phyloP scores from a whole-genome alignment of 192 early-diverging fungal species.

The Coemansia nantahalensis region DNA sequence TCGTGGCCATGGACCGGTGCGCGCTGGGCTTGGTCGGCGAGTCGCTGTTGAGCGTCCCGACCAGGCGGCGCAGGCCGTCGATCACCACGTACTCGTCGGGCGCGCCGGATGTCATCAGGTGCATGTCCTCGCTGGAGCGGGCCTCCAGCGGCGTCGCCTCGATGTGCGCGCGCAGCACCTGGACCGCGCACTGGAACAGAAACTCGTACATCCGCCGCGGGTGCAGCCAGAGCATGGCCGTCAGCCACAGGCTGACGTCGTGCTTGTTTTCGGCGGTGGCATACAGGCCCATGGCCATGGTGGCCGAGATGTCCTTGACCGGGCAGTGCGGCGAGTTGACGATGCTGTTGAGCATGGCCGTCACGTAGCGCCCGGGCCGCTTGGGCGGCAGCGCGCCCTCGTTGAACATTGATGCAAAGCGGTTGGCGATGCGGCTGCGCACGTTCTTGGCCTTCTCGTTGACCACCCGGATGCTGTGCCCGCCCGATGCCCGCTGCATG shows the following conservation, averaged over 20 bases:
- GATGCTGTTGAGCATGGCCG: slow-evolving; percentile 29
- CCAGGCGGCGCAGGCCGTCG: slow-evolving; percentile 6
- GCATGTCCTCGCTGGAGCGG: slow-evolving; percentile 2
- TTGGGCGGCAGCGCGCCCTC: slow-evolving; percentile 27
- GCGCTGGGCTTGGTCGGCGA: background rate
- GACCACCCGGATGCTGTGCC: slow-evolving; percentile 25
- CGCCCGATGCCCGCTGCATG: slow-evolving; percentile 32
- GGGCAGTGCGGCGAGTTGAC: slow-evolving; percentile 32
- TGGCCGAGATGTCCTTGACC: background rate
- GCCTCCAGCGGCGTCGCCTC: background rate
- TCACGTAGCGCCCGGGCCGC: slow-evolving; percentile 30
- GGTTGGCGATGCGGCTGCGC: slow-evolving; percentile 37
- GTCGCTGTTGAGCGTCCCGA: slow-evolving; percentile 5
- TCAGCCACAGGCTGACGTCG: slow-evolving; percentile 42
- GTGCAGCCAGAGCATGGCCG: slow-evolving; percentile 48
- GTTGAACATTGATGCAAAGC: slow-evolving; percentile 37
- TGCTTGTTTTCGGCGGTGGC: slow-evolving; percentile 24
- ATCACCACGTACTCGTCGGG: slow-evolving; percentile 7
- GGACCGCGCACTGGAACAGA: slow-evolving; percentile 30
- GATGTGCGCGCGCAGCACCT: slow-evolving; percentile 13
- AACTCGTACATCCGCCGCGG: slow-evolving; percentile 41
- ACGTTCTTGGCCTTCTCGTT: slow-evolving; percentile 51
- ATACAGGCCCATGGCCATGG: slow-evolving; percentile 4
- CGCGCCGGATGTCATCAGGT: slow-evolving; percentile 1
- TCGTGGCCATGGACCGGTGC: background rate